Evolutionary conservation across 345 rosid species (phyloP).

Genomic region (Euphorbia pulcherrima): DNA sequence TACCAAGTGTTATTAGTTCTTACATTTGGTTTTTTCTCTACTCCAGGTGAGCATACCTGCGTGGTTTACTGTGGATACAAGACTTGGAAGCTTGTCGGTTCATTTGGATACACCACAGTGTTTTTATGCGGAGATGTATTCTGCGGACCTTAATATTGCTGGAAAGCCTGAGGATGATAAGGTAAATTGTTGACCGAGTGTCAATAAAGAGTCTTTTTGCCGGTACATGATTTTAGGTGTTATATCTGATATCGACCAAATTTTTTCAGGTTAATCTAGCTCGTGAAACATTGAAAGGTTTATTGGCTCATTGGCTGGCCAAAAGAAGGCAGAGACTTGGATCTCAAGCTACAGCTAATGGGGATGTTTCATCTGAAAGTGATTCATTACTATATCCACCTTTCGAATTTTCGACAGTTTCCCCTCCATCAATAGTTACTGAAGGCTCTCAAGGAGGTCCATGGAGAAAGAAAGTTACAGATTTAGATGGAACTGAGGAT

Average conservation of each 20-base stretch:
- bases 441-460: slow-evolving; percentile 98
- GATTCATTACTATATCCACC: slow-evolving; percentile 88
- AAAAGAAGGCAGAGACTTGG: slow-evolving; percentile 77
- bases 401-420: slow-evolving; percentile 70
- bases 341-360: slow-evolving; percentile 64
- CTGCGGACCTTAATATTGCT: slow-evolving; percentile 80
- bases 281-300: slow-evolving; percentile 95
- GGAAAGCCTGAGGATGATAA: slow-evolving; percentile 98
- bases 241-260: slow-evolving; percentile 18
- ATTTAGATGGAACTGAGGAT: slow-evolving; percentile 84
- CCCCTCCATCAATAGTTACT: slow-evolving; percentile 88
- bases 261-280: slow-evolving; percentile 78
- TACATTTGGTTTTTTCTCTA: slow-evolving; percentile 18
- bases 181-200: slow-evolving; percentile 37
- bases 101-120: slow-evolving; percentile 99
- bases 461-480: slow-evolving; percentile 94
- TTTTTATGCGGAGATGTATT: slow-evolving; percentile 98
- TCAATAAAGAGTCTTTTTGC: neutral
- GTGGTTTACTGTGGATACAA: slow-evolving; percentile 91
- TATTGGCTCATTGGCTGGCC: slow-evolving; percentile 78
- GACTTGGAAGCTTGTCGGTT: slow-evolving; percentile 90
- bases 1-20: slow-evolving; percentile 10
- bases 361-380: slow-evolving; percentile 60
- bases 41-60: slow-evolving; percentile 95
- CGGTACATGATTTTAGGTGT: slow-evolving; percentile 3